phyloP scores from a whole-genome alignment of 129 eudicot species.

The Heracleum sosnowskyi region DNA sequence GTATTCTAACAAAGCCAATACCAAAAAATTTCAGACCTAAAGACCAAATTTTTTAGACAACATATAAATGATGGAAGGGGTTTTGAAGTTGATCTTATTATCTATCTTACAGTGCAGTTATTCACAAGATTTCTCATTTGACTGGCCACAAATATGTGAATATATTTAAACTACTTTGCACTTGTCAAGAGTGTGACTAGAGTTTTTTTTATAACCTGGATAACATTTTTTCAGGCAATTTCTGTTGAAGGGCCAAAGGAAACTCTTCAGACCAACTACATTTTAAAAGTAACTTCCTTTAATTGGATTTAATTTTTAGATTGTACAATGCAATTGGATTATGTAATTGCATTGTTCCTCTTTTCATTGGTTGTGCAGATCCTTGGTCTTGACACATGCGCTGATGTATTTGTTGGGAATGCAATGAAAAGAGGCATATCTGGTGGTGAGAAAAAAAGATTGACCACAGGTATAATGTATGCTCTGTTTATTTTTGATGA shows the following conservation, averaged over 20 bases:
- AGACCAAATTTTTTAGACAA: background rate
- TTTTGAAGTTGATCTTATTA: background rate
- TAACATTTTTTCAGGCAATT: constrained; percentile 29
- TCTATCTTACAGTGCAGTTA: background rate
- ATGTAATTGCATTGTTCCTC: background rate
- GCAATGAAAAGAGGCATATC: constrained; percentile 14
- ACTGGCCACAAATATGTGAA: background rate
- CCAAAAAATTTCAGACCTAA: background rate
- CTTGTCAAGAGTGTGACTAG: background rate
- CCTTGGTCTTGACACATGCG: constrained; percentile 88
- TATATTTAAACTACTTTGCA: background rate
- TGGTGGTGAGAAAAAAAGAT: constrained; percentile 5
- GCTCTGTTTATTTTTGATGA: background rate
- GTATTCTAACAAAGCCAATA: no score
- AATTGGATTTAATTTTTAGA: constrained; percentile 5
- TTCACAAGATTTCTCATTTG: background rate
- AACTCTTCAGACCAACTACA: constrained; percentile 54
- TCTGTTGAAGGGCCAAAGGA: constrained; percentile 44
- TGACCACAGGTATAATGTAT: background rate
- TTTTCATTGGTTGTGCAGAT: constrained; percentile 33
- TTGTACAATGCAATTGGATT: background rate
- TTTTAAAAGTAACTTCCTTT: constrained; percentile 34
- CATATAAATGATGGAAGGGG: background rate
- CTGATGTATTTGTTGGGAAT: constrained; percentile 74
- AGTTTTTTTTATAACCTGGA: background rate